phyloP scores from a whole-genome alignment of 805 yeast genomes.

The Pichia ethanolica region DNA sequence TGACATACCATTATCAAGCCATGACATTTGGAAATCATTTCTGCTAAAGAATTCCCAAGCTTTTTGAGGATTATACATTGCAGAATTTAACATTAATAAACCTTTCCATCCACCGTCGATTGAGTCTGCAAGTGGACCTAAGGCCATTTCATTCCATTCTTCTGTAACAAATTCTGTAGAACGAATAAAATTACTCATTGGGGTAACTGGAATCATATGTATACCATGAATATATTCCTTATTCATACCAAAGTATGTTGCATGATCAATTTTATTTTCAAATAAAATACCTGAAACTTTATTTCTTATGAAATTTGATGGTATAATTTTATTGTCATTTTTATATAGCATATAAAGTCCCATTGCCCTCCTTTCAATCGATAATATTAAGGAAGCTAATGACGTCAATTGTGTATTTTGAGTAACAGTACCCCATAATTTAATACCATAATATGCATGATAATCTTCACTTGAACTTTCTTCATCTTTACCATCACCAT shows the following conservation, averaged over 20 bases:
- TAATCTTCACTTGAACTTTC: slow-evolving; percentile 69
- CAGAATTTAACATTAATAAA: slow-evolving; percentile 37
- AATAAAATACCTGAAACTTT: slow-evolving; percentile 63
- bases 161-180: slow-evolving; percentile 40
- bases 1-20: slow-evolving; percentile 57
- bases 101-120: slow-evolving; percentile 64
- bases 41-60: slow-evolving; percentile 38
- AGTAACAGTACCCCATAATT: slow-evolving; percentile 57
- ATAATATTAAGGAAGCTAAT: slow-evolving; percentile 52
- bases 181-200: slow-evolving; percentile 51
- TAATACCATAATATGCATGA: slow-evolving; percentile 60
- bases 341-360: slow-evolving; percentile 46
- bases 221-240: slow-evolving; percentile 68
- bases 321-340: slow-evolving; percentile 43
- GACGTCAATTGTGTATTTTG: slow-evolving; percentile 46
- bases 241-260: slow-evolving; percentile 61
- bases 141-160: slow-evolving; percentile 33
- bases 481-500: slow-evolving; percentile 65
- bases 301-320: slow-evolving; percentile 44
- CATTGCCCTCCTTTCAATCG: slow-evolving; percentile 48
- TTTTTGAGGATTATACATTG: slow-evolving; percentile 34
- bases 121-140: slow-evolving; percentile 29
- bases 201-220: slow-evolving; percentile 70
- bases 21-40: slow-evolving; percentile 26
- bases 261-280: slow-evolving; percentile 66